Conservation (phyloP, 257 asterid species). For the Solanum habrochaites region DNA sequence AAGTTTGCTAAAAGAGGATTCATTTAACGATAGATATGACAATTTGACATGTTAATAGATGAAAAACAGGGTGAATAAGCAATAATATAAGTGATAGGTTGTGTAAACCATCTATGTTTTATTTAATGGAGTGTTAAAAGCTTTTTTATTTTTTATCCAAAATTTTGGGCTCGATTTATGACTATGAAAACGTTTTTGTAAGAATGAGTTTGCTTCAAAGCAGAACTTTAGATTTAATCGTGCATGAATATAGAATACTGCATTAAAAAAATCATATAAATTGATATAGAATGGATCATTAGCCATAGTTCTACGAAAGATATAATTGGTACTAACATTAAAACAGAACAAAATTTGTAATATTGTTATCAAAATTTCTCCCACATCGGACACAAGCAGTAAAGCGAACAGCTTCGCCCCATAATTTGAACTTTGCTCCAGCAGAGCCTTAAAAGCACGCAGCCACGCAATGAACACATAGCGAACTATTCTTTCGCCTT, state of each 20-base stretch:
- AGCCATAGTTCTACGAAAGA: too few relatives aligned
- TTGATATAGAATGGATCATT: too few relatives aligned
- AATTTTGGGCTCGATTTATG: not conserved
- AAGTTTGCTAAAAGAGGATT: not conserved
- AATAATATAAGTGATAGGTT: not conserved
- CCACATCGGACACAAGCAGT: not conserved
- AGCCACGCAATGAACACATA: not conserved
- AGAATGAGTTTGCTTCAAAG: too few relatives aligned
- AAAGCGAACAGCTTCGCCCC: not conserved
- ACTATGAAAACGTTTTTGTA: not conserved
- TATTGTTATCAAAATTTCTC: not conserved
- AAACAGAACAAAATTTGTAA: not conserved
- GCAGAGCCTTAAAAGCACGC: not conserved
- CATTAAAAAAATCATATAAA: too few relatives aligned
- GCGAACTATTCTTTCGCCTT: not conserved
- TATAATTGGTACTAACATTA: not conserved
- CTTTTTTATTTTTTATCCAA: not conserved
- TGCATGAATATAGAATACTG: too few relatives aligned
- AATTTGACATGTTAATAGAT: too few relatives aligned
- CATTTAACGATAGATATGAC: too few relatives aligned
- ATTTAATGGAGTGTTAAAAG: not conserved
- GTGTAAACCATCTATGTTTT: not conserved
- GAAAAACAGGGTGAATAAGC: too few relatives aligned
- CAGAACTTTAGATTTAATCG: not conserved
- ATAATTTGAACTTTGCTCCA: not conserved